Conservation (phyloP, 176 grass and related monocot species). For the Bromus sterilis region DNA sequence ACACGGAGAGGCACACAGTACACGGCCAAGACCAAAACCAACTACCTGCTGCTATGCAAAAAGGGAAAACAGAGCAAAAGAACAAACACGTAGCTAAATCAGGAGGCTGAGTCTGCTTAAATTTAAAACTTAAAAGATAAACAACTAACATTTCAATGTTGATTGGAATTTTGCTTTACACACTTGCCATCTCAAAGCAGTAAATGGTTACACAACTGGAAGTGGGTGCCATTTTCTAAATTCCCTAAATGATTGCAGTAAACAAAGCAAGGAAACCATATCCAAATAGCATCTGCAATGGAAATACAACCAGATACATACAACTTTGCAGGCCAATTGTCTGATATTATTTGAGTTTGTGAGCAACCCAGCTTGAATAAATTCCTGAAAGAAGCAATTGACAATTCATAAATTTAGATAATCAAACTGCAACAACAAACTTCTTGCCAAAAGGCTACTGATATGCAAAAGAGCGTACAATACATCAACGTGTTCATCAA, state of each 20-base stretch:
- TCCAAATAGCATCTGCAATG: background rate
- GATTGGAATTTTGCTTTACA: background rate
- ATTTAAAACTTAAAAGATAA: background rate
- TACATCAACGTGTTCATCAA: background rate
- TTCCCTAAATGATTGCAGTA: background rate
- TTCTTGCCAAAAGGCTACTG: background rate
- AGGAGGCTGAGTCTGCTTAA: background rate
- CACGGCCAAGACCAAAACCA: background rate
- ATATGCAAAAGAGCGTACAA: background rate
- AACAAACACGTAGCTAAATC: background rate
- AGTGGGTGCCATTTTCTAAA: background rate
- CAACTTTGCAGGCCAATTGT: constrained; percentile 81
- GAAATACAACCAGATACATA: constrained; percentile 33
- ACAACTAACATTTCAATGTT: background rate
- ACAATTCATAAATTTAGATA: background rate
- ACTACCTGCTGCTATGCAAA: background rate
- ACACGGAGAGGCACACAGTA: background rate
- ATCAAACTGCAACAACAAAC: background rate
- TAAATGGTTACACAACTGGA: too few relatives aligned
- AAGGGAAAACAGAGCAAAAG: background rate
- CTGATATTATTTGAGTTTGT: constrained; percentile 52
- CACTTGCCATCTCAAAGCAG: background rate
- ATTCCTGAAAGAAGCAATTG: constrained; percentile 42
- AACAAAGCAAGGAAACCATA: background rate
- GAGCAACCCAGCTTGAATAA: constrained; percentile 79